Base-by-base conservation (phyloP, 805 yeast genomes). In the Zygosaccharomyces bailii region DNA sequence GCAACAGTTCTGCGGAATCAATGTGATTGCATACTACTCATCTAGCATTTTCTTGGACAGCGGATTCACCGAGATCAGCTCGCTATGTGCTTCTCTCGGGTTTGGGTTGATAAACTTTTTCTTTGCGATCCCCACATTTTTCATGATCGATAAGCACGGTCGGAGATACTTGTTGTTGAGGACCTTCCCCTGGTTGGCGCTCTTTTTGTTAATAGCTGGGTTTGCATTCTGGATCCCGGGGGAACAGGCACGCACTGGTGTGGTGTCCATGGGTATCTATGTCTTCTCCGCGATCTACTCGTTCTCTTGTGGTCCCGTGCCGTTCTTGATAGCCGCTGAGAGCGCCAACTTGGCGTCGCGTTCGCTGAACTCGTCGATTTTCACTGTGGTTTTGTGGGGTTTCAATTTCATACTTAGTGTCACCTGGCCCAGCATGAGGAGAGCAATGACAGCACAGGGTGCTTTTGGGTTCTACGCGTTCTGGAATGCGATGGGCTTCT, bases 1-100 rank as follows among this genome's bases (percentile, higher is more conserved):
- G 87, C 96, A 87, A 69, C 95, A 87, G 63, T 84, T 86, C 69
- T 87, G 95, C 67, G 96, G 96, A 55, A 79, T 87, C 63, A 87
- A 87, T 59, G 91, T 86, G 42, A 86, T 87, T 66, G 91, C 95
- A 14, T 84, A 86, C 67, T 87, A 85, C 65, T 84, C 91, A 1
- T 82, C 93, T 0, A 73, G 84, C 7, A 86, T 87, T 46, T 87
- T 87, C 67, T 64, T 74, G 17, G 74, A 80, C 45, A 79, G 89
- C 17, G 84, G 84, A 34, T 81, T 83, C 65, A 65, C 76, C 32
- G 78, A 75, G 49, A 71, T 76, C 49, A 72, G 76, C 46, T 81
- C 95, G 0, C 65, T 87, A 59, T 67, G 84, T 54, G 95, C 95
- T 0, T 85, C 95, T 1, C 77, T 89, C 79, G 96, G 96, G 2